Evolutionary conservation across 2,329 filamentous ascomycete species (phyloP).

Genomic region (Alternaria ventricosa): DNA sequence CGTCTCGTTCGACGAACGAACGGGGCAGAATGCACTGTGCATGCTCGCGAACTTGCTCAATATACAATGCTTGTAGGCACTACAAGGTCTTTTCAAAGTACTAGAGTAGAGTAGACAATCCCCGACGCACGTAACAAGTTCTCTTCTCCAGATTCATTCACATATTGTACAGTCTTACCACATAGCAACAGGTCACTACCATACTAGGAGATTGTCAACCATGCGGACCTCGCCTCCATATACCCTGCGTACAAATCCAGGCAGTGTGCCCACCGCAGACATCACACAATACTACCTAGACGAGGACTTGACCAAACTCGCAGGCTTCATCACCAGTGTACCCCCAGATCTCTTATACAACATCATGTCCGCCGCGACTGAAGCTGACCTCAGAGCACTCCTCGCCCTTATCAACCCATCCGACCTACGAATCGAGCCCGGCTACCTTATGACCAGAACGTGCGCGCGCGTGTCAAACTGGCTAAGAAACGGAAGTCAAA

Average conservation of each 20-base stretch:
- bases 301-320: not conserved
- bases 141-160: too few relatives aligned
- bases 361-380: not conserved
- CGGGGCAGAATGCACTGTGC: not conserved
- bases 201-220: not conserved
- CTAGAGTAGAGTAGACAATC: not conserved
- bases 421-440: not conserved
- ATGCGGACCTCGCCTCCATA: not conserved
- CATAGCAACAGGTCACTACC: too few relatives aligned
- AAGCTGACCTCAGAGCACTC: not conserved
- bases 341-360: not conserved
- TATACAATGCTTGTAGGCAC: not conserved
- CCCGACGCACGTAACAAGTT: not conserved
- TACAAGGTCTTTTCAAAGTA: not conserved
- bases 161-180: not conserved
- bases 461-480: not conserved
- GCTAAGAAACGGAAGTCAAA: not conserved
- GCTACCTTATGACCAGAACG: not conserved
- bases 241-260: not conserved
- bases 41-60: fast-evolving
- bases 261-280: not conserved
- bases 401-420: not conserved
- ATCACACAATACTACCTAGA: not conserved
- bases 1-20: not conserved
- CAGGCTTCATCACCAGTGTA: not conserved